A percentile compares a stretch with the other conserved stretches of the same genome.
Evolutionary conservation across 495 filamentous ascomycete genomes (phyloP).

Genomic region (Thozetella sp.): DNA sequence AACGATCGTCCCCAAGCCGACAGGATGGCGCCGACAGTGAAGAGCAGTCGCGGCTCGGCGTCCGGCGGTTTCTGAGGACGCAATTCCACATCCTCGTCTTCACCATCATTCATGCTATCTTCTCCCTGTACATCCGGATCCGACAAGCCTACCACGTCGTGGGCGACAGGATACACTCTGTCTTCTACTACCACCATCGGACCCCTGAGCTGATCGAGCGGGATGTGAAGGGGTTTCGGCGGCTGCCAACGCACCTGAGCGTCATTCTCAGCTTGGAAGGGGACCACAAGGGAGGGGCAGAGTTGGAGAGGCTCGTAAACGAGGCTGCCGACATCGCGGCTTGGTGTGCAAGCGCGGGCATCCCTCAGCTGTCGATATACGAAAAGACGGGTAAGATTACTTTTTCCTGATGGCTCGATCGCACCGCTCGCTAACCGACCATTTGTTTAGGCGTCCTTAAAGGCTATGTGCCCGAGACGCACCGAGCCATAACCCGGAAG

Average conservation of each 20-base stretch:
- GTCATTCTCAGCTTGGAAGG: slow-evolving; percentile 79
- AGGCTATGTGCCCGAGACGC: slow-evolving; percentile 75
- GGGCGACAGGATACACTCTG: slow-evolving; percentile 70
- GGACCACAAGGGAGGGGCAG: slow-evolving; percentile 64
- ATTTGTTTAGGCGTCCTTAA: slow-evolving; percentile 75
- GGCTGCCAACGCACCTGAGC: slow-evolving; percentile 83
- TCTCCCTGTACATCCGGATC: slow-evolving; percentile 82
- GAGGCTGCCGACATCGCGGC: slow-evolving; percentile 88
- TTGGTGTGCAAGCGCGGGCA: slow-evolving; percentile 88
- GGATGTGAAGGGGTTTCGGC: slow-evolving; percentile 75
- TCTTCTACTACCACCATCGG: slow-evolving; percentile 90
- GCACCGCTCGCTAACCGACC: neutral
- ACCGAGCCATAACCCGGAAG: slow-evolving; percentile 70
- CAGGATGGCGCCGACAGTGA: slow-evolving; percentile 12
- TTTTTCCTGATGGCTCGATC: neutral
- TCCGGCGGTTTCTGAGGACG: slow-evolving; percentile 68
- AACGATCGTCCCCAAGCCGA: slow-evolving; percentile 25
- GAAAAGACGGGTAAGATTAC: slow-evolving; percentile 76
- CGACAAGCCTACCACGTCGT: slow-evolving; percentile 78
- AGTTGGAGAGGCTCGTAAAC: slow-evolving; percentile 79
- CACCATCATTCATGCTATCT: slow-evolving; percentile 74
- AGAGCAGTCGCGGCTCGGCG: slow-evolving; percentile 44
- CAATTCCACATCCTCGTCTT: slow-evolving; percentile 72
- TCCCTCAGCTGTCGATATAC: slow-evolving; percentile 84
- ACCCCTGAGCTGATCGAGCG: slow-evolving; percentile 87